Evolutionary conservation across 345 rosid genomes (phyloP).

Genomic region (Populus simonii): DNA sequence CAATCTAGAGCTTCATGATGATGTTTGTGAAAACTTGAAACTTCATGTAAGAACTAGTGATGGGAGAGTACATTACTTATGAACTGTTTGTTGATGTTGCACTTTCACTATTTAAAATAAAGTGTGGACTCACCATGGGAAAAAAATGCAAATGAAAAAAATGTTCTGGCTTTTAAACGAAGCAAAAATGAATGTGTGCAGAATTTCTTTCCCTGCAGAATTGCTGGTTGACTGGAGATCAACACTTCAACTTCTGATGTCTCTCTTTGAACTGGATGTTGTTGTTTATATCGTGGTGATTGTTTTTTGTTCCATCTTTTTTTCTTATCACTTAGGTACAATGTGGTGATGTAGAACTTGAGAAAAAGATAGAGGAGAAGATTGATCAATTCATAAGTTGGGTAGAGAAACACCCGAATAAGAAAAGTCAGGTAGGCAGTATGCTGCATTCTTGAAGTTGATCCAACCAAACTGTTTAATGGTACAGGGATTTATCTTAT

Average conservation of each 20-base stretch:
- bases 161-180: too few species aligned
- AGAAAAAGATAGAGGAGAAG: slow-evolving; percentile 92
- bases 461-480: neutral
- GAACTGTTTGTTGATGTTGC: too few species aligned
- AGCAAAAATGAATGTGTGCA: too few species aligned
- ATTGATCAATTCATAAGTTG: slow-evolving; percentile 82
- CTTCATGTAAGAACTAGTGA: neutral
- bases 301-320: neutral
- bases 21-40: neutral
- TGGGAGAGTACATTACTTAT: neutral
- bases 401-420: slow-evolving; percentile 94
- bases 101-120: too few species aligned
- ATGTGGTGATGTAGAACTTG: slow-evolving; percentile 82
- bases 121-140: too few species aligned
- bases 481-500: neutral
- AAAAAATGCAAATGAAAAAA: too few species aligned
- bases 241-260: too few species aligned
- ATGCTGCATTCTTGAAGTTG: neutral
- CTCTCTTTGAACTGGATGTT: neutral
- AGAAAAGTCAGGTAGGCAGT: slow-evolving; percentile 77
- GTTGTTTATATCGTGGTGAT: neutral
- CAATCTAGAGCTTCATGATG: neutral
- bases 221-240: too few species aligned
- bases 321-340: slow-evolving; percentile 51
- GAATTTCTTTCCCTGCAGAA: too few species aligned